A percentile compares a stretch with the other conserved stretches of the same genome.
Evolutionary conservation across 192 early-diverging fungal species (phyloP).

Genomic region (Tieghemiomyces parasiticus): DNA sequence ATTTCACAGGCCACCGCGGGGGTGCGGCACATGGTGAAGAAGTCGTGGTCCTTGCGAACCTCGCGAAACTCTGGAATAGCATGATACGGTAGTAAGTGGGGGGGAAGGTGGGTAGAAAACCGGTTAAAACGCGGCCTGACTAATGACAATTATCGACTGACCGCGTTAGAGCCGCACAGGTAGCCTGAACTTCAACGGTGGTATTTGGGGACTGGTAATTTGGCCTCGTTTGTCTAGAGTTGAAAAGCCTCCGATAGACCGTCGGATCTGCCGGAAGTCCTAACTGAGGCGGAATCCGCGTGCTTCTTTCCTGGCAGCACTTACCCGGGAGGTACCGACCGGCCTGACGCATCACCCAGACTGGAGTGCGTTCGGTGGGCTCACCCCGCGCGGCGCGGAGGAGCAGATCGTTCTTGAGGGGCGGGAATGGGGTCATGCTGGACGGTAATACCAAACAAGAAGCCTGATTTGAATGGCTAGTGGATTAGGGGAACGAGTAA

Average conservation of each 20-base stretch:
- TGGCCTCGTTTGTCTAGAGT: too few species aligned
- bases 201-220: too few species aligned
- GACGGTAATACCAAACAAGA: constrained; percentile 10
- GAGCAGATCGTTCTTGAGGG: constrained; percentile 83
- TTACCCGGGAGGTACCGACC: constrained; percentile 89
- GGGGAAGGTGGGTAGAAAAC: background rate
- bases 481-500: too few species aligned
- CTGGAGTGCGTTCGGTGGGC: constrained; percentile 56
- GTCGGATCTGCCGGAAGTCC: too few species aligned
- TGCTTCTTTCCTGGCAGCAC: too few species aligned
- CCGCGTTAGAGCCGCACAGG: too few species aligned
- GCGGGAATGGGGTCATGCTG: constrained; percentile 45
- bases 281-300: too few species aligned
- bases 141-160: too few species aligned
- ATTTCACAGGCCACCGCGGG: constrained; percentile 85
- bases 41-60: constrained; percentile 69
- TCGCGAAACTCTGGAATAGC: constrained; percentile 64
- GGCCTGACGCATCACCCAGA: constrained; percentile 99
- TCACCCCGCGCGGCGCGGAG: constrained; percentile 71
- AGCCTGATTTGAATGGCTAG: too few species aligned
- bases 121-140: background rate
- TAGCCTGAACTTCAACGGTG: too few species aligned
- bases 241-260: too few species aligned
- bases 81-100: background rate
- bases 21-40: constrained; percentile 88